Conservation (phyloP, 768 basidiomycete species). For the Lepiota brunneoincarnata region DNA sequence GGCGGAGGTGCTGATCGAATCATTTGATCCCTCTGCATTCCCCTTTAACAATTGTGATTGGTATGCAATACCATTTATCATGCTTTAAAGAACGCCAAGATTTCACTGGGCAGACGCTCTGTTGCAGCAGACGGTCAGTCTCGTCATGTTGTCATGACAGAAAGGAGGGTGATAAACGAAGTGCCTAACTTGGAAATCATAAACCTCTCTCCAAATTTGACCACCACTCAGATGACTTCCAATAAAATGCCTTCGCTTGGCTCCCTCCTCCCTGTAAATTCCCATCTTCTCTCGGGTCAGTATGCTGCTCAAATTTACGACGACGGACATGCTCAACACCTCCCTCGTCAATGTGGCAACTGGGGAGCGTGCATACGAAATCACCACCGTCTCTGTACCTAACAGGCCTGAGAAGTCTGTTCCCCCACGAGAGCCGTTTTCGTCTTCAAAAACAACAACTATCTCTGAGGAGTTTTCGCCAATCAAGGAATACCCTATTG, state of each 20-base stretch:
- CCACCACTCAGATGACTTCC: conserved; percentile 12
- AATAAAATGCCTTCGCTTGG: conserved; percentile 14
- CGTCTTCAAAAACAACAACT: conserved; percentile 11
- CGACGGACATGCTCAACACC: conserved; percentile 56
- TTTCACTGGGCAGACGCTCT: too few species aligned
- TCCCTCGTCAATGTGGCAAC: conserved; percentile 52
- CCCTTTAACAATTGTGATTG: too few species aligned
- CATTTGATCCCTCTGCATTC: too few species aligned
- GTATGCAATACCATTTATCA: too few species aligned
- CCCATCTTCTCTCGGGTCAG: conserved; percentile 12
- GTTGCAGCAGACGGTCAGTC: too few species aligned
- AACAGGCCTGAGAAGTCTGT: conserved; percentile 27
- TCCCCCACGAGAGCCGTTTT: conserved; percentile 16
- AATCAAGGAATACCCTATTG: conserved; percentile 15
- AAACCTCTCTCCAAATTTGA: conserved; percentile 36
- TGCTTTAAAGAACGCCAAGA: too few species aligned
- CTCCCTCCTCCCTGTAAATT: not conserved
- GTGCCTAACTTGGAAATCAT: conserved; percentile 44
- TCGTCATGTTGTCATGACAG: not conserved
- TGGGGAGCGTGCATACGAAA: conserved; percentile 44
- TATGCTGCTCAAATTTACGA: conserved; percentile 61
- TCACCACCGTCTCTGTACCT: conserved; percentile 39
- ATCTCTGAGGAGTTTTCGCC: conserved; percentile 9
- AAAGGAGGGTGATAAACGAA: conserved; percentile 34
- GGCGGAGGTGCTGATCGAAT: too few species aligned